Evolutionary conservation across 2,329 filamentous ascomycete species (phyloP).

Genomic region (Fusarium buxicola): DNA sequence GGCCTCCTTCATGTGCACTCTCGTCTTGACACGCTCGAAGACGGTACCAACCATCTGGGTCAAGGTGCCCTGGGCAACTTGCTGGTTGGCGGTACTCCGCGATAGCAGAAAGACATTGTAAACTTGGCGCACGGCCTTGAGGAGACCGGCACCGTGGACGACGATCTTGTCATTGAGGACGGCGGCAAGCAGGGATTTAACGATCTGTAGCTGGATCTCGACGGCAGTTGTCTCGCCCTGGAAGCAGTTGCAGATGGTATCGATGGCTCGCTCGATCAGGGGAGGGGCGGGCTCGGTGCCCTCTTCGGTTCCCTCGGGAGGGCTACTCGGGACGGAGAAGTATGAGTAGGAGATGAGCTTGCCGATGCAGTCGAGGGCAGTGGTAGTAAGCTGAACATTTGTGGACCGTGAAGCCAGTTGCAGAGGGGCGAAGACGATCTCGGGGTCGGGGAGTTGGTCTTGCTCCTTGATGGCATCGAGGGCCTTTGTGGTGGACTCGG

Average conservation of each 20-base stretch:
- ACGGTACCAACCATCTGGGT: conserved; percentile 99
- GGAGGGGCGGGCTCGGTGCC: conserved; percentile 65
- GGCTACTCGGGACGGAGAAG: conserved; percentile 78
- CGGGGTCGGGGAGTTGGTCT: conserved; percentile 86
- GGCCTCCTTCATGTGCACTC: conserved; percentile 88
- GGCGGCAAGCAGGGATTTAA: conserved; percentile 94
- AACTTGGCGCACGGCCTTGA: conserved; percentile 97
- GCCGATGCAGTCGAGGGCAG: conserved; percentile 95
- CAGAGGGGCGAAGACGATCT: conserved; percentile 90
- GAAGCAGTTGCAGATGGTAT: conserved; percentile 99
- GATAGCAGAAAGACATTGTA: conserved; percentile 99
- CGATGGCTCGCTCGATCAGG: conserved; percentile 96
- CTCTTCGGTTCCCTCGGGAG: conserved; percentile 54
- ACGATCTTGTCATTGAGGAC: conserved; percentile 99
- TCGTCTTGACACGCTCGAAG: conserved; percentile 90
- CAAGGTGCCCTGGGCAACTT: conserved; percentile 94
- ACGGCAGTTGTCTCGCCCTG: conserved; percentile 93
- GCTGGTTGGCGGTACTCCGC: conserved; percentile 93
- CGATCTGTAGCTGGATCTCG: conserved; percentile 96
- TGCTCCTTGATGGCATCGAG: conserved; percentile 87
- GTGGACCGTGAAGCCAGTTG: conserved; percentile 89
- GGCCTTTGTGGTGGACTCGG: conserved; percentile 83
- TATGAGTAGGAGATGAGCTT: conserved; percentile 99
- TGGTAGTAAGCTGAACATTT: conserved; percentile 87
- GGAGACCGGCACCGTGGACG: conserved; percentile 92